Evolutionary conservation across 208 protist genomes (phyloP), one percentile per base, ranked within the genome.

Genomic region (Wallacemonas sp.): DNA sequence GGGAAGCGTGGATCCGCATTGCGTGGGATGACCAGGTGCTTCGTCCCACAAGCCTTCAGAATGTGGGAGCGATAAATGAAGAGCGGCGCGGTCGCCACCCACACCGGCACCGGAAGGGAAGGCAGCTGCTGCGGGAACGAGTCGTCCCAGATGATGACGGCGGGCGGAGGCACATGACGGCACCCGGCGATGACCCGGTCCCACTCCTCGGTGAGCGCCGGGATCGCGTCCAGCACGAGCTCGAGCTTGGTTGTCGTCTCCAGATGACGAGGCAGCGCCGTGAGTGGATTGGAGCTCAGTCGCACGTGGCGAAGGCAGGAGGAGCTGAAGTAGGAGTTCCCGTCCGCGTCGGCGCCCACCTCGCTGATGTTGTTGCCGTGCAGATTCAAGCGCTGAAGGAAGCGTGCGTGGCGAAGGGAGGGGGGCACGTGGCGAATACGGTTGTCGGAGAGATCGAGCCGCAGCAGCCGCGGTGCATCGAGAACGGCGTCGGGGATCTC

Each of bases 381-480:
- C 17, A 94, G 68, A 41, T 75, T 82, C 10, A 94, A 68, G 22
- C 67, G 70, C 76, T 86, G 68, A 13, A 94, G 71, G 21, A 83
- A 78, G 22, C 38, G 57, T 9, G 83, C 79, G 17, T 58, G 33
- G 0, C 32, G 57, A 13, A 92, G 48, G 3, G 59, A 34, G 1
- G 57, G n/a, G 3, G 89, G 81, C 22, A 94, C 75, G 53, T 62
- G 39, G 32, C 45, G 34, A 44, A 94, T 92, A 59, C 62, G 66
- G 65, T 94, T 94, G 68, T 78, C 59, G 10, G 83, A 91, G 24
- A 94, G 71, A 66, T 92, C 85, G 17, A 94, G 73, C 12, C 76
- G 74, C 45, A 78, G 54, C 21, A 94, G 71, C 3, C 71, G 66
- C 62, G 85, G 83, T 12, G 73, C 82, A 19, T n/a, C 10, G 3